phyloP scores from a whole-genome alignment of 257 asterid species.

The Gentiana dahurica region DNA sequence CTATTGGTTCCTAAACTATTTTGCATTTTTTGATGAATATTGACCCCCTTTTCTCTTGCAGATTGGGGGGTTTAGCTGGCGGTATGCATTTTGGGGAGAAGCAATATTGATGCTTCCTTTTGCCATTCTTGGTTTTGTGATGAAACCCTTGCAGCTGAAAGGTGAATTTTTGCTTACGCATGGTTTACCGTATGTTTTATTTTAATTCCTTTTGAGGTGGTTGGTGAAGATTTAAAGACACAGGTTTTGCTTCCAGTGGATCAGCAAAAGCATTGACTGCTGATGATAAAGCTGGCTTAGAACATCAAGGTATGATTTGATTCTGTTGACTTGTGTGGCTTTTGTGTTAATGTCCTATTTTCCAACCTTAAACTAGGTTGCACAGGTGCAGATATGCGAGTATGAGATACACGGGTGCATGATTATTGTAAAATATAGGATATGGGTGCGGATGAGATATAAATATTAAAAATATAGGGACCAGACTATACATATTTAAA shows the following conservation, averaged over 20 bases:
- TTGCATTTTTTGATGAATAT: background rate
- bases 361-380: too few species aligned
- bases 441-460: too few species aligned
- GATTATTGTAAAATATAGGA: too few species aligned
- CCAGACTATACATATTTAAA: too few species aligned
- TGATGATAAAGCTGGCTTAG: constrained; percentile 27
- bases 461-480: too few species aligned
- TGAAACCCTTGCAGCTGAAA: constrained; percentile 80
- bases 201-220: constrained; percentile 2
- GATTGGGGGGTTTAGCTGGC: constrained; percentile 68
- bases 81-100: constrained; percentile 72
- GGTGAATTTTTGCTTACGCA: constrained; percentile 33
- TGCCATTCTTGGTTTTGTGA: constrained; percentile 66
- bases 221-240: constrained; percentile 21
- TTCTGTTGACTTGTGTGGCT: too few species aligned
- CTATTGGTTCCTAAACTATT: constrained; percentile 5
- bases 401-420: too few species aligned
- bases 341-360: too few species aligned
- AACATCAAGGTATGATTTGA: constrained; percentile 35
- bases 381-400: too few species aligned
- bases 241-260: constrained; percentile 58
- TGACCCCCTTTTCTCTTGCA: constrained; percentile 6
- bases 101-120: constrained; percentile 85
- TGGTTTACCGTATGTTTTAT: background rate
- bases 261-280: constrained; percentile 34